A percentile compares a stretch with the other conserved stretches of the same genome.
Evolutionary conservation across 441 rosid genomes (phyloP).

Genomic region (Lepidium campestre): DNA sequence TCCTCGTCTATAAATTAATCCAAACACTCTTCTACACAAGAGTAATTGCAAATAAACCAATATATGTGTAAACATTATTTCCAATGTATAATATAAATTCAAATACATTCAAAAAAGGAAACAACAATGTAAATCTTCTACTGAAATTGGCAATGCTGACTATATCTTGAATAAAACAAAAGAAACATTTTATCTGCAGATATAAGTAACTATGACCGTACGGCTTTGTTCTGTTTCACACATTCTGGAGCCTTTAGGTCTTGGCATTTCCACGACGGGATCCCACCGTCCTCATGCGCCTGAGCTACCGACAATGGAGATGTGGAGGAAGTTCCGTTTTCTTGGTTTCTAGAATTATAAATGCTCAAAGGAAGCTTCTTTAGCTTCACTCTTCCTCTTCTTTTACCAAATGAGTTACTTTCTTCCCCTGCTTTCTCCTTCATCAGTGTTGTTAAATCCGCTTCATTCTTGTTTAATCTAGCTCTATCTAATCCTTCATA

Average conservation of each 20-base stretch:
- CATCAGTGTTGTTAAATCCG: neutral
- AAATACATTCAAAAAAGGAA: slow-evolving; percentile 19
- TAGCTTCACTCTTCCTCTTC: slow-evolving; percentile 78
- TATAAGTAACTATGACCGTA: slow-evolving; percentile 39
- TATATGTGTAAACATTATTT: neutral
- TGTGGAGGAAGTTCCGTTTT: slow-evolving; percentile 27
- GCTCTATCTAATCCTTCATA: slow-evolving; percentile 24
- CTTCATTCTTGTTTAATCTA: slow-evolving; percentile 27
- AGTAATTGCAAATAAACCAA: neutral
- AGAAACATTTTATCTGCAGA: neutral
- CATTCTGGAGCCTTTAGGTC: slow-evolving; percentile 57
- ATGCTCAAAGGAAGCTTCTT: slow-evolving; percentile 74
- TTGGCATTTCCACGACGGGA: slow-evolving; percentile 61
- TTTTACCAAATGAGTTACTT: slow-evolving; percentile 38
- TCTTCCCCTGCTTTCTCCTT: slow-evolving; percentile 46
- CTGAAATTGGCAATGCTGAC: slow-evolving; percentile 18
- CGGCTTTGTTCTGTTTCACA: slow-evolving; percentile 62
- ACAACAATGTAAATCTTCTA: slow-evolving; percentile 13
- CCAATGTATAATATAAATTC: neutral
- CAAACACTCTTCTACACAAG: neutral
- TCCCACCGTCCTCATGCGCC: slow-evolving; percentile 32
- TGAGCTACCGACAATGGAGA: slow-evolving; percentile 36
- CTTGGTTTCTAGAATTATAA: slow-evolving; percentile 57
- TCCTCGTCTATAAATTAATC: neutral
- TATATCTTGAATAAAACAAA: neutral